A percentile compares a stretch with the other conserved stretches of the same genome.
phyloP scores from a whole-genome alignment of 2,329 filamentous ascomycete genomes.

The Fusarium longipes region DNA sequence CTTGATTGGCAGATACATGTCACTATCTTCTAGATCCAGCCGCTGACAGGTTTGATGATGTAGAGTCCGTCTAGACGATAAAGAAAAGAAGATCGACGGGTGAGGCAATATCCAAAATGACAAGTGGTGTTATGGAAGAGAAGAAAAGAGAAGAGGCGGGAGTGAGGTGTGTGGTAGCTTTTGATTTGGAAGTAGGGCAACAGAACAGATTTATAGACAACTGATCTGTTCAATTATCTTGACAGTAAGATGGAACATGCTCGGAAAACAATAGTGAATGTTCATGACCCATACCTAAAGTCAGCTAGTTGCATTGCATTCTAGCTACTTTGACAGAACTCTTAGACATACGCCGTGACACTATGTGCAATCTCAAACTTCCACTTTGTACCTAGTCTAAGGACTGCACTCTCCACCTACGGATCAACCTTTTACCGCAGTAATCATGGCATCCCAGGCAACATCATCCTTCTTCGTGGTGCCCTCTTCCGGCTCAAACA shows the following conservation, averaged over 20 bases:
- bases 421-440: background rate
- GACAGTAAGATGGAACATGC: background rate
- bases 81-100: background rate
- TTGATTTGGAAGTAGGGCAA: background rate
- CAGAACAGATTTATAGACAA: background rate
- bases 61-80: background rate
- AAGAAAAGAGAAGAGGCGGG: background rate
- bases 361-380: too few relatives aligned
- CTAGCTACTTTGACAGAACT: too few relatives aligned
- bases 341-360: too few relatives aligned
- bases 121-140: background rate
- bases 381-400: too few relatives aligned
- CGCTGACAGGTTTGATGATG: background rate
- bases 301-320: too few relatives aligned
- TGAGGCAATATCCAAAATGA: background rate
- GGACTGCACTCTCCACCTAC: rapidly evolving
- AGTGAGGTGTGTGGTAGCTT: background rate
- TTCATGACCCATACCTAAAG: too few relatives aligned
- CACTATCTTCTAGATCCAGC: background rate
- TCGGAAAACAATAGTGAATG: background rate
- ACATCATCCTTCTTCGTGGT: slow-evolving; percentile 7
- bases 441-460: background rate
- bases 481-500: slow-evolving; percentile 6
- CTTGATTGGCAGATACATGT: background rate
- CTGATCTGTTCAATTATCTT: background rate